Base-by-base conservation (phyloP, 805 yeast genomes). In the Vanderwaltozyma yarrowii region DNA sequence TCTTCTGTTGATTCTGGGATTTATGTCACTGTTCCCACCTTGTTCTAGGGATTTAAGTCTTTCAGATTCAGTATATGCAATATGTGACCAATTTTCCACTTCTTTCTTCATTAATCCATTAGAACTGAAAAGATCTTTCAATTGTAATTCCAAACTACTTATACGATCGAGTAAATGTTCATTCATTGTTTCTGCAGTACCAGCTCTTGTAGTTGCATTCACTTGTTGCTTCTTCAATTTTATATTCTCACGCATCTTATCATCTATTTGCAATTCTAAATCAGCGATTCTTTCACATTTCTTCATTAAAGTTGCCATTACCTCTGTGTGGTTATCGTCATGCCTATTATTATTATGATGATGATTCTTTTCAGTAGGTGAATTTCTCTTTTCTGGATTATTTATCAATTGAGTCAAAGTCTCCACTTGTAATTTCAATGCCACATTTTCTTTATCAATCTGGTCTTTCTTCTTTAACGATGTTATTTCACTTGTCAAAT, bases 201-300 rank as follows among this genome's bases (percentile, higher is more conserved):
- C 23, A 10, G 40, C 45, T 19, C 42, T 53, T 1, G 43, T 36
- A 3, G 28, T 32, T 26, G 35, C 34, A 18, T 42, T 39, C n/a
- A 35, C 39, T 14, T 48, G 10, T 21, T 41, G 40, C 29, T 41
- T 35, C n/a, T 39, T 30, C 21, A 49, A 30, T 18, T 31, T 39
- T 2, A 28, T 35, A 17, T 41, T 44, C 5, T 17, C 36, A 24
- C 48, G 44, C 6, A 38, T 41, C 27, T 45, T 45, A 26, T 45
- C 45, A 30, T 53, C 58, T 21, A 54, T 20, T 2, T 30, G 32
- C 29, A 48, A 16, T 34, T 54, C 51, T 13, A 49, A 24, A 15
- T 49, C 40, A 9, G 50, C 52, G 6, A 51, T 40, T 14, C 42
- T 36, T 33, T 48, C 53, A 31, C 54, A 52, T 37, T 52, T 54